A percentile compares a stretch with the other conserved stretches of the same genome.
phyloP scores from a whole-genome alignment of 192 early-diverging fungal species.

The Podila epicladia region DNA sequence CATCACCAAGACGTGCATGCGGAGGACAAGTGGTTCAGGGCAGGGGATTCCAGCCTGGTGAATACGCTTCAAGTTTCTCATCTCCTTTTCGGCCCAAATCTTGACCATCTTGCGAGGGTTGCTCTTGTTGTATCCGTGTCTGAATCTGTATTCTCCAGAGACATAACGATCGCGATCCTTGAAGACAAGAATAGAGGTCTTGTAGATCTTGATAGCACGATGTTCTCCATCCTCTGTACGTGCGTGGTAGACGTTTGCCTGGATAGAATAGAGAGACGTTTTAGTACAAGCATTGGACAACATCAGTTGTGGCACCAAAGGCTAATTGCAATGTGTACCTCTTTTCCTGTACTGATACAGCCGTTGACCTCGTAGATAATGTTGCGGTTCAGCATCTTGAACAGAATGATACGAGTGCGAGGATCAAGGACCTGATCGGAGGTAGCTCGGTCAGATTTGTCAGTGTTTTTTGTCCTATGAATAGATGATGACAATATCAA shows the following conservation, averaged over 20 bases:
- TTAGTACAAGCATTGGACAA: neutral
- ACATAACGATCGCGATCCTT: conserved; percentile 99
- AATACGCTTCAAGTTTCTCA: conserved; percentile 96
- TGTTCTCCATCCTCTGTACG: conserved; percentile 83
- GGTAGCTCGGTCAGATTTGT: conserved; percentile 96
- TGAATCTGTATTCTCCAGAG: conserved; percentile 93
- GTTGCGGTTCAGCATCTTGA: conserved; percentile 93
- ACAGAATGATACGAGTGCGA: conserved; percentile 96
- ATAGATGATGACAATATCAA: conserved; percentile 7
- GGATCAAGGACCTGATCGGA: conserved; percentile 98
- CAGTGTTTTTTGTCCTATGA: conserved; percentile 57
- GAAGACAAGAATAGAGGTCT: conserved; percentile 97
- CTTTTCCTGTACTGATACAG: conserved; percentile 97
- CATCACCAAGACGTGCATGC: conserved; percentile 97
- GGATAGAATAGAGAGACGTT: neutral
- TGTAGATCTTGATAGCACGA: conserved; percentile 97
- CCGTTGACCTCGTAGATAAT: conserved; percentile 95
- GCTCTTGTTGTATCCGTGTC: conserved; percentile 91
- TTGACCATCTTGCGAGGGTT: conserved; percentile 99
- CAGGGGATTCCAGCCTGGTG: conserved; percentile 86
- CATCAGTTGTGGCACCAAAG: neutral
- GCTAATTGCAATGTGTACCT: conserved; percentile 52
- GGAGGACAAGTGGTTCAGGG: conserved; percentile 86
- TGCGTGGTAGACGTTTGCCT: conserved; percentile 98
- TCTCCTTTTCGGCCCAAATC: conserved; percentile 99